A percentile compares a stretch with the other conserved stretches of the same genome.
Evolutionary conservation across 2,329 filamentous ascomycete genomes (phyloP).

Genomic region (Venturia effusa): DNA sequence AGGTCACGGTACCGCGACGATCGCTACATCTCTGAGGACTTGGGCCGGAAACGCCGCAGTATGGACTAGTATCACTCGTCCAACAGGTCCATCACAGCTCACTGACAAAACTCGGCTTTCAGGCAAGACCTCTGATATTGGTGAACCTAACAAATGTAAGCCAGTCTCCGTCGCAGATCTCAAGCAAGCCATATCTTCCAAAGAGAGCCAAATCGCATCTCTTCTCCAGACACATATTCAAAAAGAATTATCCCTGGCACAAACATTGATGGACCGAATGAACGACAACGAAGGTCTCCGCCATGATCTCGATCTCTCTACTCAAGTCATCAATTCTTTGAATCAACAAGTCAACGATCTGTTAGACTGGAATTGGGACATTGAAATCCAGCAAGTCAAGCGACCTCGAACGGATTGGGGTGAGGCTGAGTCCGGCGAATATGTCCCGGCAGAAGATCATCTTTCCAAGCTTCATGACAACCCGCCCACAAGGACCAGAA

Average conservation of each 20-base stretch:
- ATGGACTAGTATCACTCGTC: neutral
- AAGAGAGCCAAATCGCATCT: neutral
- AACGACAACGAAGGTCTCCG: neutral
- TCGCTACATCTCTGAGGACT: neutral
- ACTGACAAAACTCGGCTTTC: neutral
- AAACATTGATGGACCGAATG: neutral
- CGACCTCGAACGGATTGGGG: neutral
- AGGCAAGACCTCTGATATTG: neutral
- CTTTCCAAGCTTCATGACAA: neutral
- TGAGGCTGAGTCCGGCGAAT: neutral
- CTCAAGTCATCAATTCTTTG: neutral
- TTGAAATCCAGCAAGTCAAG: neutral
- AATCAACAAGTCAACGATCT: slow-evolving; percentile 2
- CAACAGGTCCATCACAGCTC: neutral
- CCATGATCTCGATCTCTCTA: neutral
- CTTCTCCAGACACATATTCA: neutral
- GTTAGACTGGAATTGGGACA: neutral
- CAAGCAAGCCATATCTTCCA: neutral
- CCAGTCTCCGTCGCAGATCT: neutral
- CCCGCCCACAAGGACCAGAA: neutral
- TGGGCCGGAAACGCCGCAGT: neutral
- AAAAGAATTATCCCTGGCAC: neutral
- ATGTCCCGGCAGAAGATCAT: neutral
- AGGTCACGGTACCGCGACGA: neutral
- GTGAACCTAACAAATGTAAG: neutral